Evolutionary conservation across 129 eudicot species (phyloP).

Genomic region (Centaurea solstitialis): DNA sequence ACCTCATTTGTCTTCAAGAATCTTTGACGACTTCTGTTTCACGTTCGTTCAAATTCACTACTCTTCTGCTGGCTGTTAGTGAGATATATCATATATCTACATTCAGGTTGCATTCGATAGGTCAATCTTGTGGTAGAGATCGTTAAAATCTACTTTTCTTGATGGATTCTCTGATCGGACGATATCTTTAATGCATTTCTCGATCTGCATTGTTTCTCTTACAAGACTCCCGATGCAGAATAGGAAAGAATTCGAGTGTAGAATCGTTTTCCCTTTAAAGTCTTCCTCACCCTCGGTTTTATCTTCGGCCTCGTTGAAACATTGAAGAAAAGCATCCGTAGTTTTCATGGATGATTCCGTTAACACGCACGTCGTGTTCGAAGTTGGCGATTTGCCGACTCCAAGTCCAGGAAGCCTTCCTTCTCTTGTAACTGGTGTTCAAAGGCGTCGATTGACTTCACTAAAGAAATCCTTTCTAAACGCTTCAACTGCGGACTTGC

Average conservation of each 20-base stretch:
- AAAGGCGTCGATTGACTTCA: constrained; percentile 19
- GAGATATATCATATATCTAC: neutral
- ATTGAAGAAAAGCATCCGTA: constrained; percentile 32
- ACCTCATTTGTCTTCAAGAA: neutral
- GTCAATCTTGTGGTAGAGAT: constrained; percentile 26
- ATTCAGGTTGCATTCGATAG: constrained; percentile 21
- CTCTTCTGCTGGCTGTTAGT: constrained; percentile 10
- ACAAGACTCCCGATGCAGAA: constrained; percentile 54
- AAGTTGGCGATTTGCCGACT: constrained; percentile 33
- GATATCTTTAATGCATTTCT: constrained; percentile 41
- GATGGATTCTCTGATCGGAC: constrained; percentile 57
- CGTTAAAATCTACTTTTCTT: constrained; percentile 35
- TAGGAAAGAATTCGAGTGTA: constrained; percentile 39
- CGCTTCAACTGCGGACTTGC: constrained; percentile 38
- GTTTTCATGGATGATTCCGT: constrained; percentile 9
- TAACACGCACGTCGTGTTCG: neutral
- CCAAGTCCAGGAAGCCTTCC: constrained; percentile 39
- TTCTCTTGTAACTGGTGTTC: constrained; percentile 29
- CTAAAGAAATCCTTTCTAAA: constrained; percentile 30
- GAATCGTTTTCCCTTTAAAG: constrained; percentile 39
- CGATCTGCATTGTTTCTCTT: constrained; percentile 43
- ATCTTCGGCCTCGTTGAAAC: constrained; percentile 24
- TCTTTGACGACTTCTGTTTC: constrained; percentile 4
- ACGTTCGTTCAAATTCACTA: constrained; percentile 24
- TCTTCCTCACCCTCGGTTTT: constrained; percentile 34